Percentiles rank a stretch among this genome's conserved stretches.
phyloP scores from a whole-genome alignment of 116 monocot genomes.

The Papilionanthe hybrid region DNA sequence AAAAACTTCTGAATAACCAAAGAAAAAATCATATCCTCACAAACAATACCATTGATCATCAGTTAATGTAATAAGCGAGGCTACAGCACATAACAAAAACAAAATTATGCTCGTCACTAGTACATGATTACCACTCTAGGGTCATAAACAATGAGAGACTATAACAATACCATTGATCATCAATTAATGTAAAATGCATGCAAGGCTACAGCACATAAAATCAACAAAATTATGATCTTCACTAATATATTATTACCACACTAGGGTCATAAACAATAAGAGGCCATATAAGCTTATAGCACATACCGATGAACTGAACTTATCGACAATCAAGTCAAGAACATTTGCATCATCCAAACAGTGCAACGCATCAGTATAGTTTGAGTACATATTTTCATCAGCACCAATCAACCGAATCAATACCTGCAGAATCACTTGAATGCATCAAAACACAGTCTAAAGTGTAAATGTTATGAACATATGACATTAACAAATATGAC shows the following conservation, averaged over 20 bases:
- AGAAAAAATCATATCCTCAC: background rate
- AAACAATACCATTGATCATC: background rate
- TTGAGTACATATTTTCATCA: constrained; percentile 83
- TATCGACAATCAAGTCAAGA: constrained; percentile 94
- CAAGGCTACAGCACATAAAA: background rate
- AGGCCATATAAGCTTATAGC: background rate
- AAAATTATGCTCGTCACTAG: background rate
- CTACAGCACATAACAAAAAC: background rate
- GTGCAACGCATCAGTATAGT: constrained; percentile 59
- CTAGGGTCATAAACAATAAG: background rate
- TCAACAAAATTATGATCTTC: background rate
- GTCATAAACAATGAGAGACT: background rate
- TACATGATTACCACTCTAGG: background rate
- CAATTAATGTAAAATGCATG: background rate
- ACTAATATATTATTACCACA: background rate
- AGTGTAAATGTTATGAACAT: background rate
- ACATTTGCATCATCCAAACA: constrained; percentile 81
- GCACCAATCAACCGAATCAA: constrained; percentile 93
- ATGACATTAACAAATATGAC: background rate
- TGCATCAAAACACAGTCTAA: background rate
- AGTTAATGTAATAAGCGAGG: background rate
- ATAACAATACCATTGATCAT: background rate
- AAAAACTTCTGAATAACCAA: background rate
- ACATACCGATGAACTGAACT: constrained; percentile 71
- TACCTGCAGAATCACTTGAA: constrained; percentile 37